Base-by-base conservation (phyloP, 108 stramenopile genomes). In the Skeletonema grethae region DNA sequence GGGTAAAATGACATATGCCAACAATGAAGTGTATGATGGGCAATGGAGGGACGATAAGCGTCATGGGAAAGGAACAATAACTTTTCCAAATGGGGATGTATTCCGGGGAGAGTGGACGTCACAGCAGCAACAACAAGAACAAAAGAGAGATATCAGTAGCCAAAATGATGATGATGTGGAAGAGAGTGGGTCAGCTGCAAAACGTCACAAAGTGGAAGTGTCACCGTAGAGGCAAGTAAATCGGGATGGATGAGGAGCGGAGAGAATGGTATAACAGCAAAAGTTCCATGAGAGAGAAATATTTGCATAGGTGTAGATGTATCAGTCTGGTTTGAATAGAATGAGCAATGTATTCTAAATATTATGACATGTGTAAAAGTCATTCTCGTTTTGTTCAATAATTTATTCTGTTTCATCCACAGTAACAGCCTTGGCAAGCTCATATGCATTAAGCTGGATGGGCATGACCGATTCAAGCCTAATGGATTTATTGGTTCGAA, bases 1-100 rank as follows among this genome's bases (percentile, higher is more conserved):
- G 9, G 83, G 85, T 9, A 35, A 70, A 20, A 80, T 84, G 39
- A 68, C 32, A 16, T 84, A 76, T 35, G 79, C 83, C 13, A 63
- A 67, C 56, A 75, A 79, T 1, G 79, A 80, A 16, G 50, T 41
- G 6, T 77, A 71, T 39, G 32, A 71, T 18, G 76, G 76, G 0
- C 11, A 65, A 13, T 77, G 70, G 53, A 28, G 35, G 38, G 20
- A 57, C 13, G 70, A 67, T 12, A 58, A 72, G 46, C 76, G 76
- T n/a, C 36, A 35, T 43, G 70, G 70, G 5, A 34, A 35, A 3
- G 76, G 76, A 39, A 61, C 7, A 15, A n/a, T 61, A 7, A 43
- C 16, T 3, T 61, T 43, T 3, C 60, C 38, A 11, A 50, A 61
- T 8, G 60, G 60, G 4, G 50, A 53, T 7, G 50, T 53, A 22